Base-by-base conservation (phyloP, 768 basidiomycete species). In the Daedaleopsis sinensis region DNA sequence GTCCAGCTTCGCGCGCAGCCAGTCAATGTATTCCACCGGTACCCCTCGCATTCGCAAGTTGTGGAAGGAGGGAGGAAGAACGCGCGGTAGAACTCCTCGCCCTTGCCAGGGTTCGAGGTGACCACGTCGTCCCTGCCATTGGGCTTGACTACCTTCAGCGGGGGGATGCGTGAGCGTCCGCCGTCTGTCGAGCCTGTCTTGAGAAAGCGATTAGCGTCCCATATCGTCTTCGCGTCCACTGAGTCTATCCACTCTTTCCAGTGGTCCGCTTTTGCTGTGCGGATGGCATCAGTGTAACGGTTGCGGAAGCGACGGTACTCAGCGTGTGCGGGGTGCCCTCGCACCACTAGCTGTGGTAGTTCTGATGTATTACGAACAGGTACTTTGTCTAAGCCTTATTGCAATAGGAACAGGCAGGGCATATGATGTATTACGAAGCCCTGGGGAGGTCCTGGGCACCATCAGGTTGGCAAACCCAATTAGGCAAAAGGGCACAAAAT, bases 51-150 rank as follows among this genome's bases (percentile, higher is more conserved):
- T 8, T 1, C 63, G 51, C 49, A 64, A 52, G 42, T 61, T 50
- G 46, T 73, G 8, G 58, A n/a, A 32, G 27, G 54, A 0, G 52
- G 44, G 11, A 55, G 59, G 64, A 79, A 78, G 68, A 79, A 78
- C 0, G 64, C 57, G 3, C 27, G 18, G 39, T 56, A 65, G 13
- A 71, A 67, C 62, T 54, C 27, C 5, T 55, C 21, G 43, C 66
- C 63, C 44, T 70, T 67, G 1, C 50, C 55, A 2, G 39, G 11
- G 39, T 42, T 42, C 3, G 39, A 42, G 13, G 39, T 42, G 39
- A 42, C 8, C 10, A 42, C 39, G 39, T 18, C 11, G 39, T 12
- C 13, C 3, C 39, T 3, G 39, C 39, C 39, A 42, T 43, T 27
- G 39, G 67, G 65, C 13, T 42, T 18, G 1, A 8, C 10, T 10